Evolutionary conservation across 1,284 basidiomycete species (phyloP), one percentile per base, ranked within the genome.

Genomic region (Rhodofomes roseus): DNA sequence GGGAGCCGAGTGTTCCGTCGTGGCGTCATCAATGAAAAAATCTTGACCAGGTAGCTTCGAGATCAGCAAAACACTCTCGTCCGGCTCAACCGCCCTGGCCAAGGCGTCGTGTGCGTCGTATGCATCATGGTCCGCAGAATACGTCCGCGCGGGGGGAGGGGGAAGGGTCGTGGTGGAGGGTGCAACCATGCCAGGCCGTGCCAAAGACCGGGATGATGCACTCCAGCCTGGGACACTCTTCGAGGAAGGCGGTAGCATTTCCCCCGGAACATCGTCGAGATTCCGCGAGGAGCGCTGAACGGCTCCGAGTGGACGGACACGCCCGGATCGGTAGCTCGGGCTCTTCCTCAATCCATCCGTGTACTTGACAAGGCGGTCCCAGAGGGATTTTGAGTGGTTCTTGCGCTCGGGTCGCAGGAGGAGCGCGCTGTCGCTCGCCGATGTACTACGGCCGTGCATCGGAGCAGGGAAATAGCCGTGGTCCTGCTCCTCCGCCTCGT

Each of bases 271-370:
- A 18, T 37, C 31, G 14, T 52, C 50, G 22, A 52, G 29, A 25
- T 37, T 37, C 20, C 36, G 50, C n/a, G 31, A 6, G 5, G 31
- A 20, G 8, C n/a, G 29, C 6, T 52, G 29, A 23, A 22, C 34
- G 2, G 31, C 20, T 14, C 50, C 31, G 11, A 41, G 41, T 5
- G 39, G 54, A 31, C 40, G 39, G 23, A 55, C 54, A 29, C 29
- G 56, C 48, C 37, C 56, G 16, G 56, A 37, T 25, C 56, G 56
- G 55, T 65, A 67, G 55, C 62, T 63, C 16, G 61, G 60, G 52
- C 61, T 63, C 46, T 67, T 67, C 12, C 57, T 56, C 37, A 62
- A 43, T 7, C 66, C 66, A 51, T 54, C 60, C 59, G 60, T 62
- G 56, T 63, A 66, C 14, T 54, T 41, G 37, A 50, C 48, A 18